Percentiles rank a stretch among this genome's conserved stretches.
Evolutionary conservation across 345 rosid genomes (phyloP).

Genomic region (Citrus maxima): DNA sequence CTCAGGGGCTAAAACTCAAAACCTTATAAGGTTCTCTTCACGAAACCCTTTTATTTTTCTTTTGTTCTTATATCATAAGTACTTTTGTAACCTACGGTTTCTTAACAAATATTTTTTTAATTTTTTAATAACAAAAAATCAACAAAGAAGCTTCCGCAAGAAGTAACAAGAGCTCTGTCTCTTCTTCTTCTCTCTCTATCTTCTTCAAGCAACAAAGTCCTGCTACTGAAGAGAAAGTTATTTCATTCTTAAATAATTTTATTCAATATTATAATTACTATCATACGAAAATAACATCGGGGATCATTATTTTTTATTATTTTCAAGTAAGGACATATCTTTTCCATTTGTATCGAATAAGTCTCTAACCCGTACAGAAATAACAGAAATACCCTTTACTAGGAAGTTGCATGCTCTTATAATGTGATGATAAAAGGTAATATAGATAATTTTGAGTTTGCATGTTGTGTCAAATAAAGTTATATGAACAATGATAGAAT

Average conservation of each 20-base stretch:
- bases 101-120: neutral
- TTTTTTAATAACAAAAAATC: slow-evolving; percentile 20
- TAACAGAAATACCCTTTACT: no score
- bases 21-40: slow-evolving; percentile 38
- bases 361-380: neutral
- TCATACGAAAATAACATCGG: neutral
- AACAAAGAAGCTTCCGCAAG: slow-evolving; percentile 38
- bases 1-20: slow-evolving; percentile 9
- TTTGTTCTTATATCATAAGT: neutral
- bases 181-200: slow-evolving; percentile 15
- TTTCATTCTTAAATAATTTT: neutral
- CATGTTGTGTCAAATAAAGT: no score
- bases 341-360: neutral
- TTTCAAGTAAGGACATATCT: no score
- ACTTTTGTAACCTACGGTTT: slow-evolving; percentile 9
- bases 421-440: no score
- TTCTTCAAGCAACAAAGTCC: neutral
- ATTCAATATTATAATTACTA: neutral
- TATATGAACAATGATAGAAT: no score
- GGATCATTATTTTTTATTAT: neutral
- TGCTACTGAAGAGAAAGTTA: slow-evolving; percentile 9
- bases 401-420: no score
- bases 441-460: no score
- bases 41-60: slow-evolving; percentile 38
- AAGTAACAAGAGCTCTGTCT: slow-evolving; percentile 36